These are phyloP conservation scores for Syncephalastrum monosporum DNA, from an alignment of 371 early-diverging fungal genomes.

Conservation along the genomic window DNA sequence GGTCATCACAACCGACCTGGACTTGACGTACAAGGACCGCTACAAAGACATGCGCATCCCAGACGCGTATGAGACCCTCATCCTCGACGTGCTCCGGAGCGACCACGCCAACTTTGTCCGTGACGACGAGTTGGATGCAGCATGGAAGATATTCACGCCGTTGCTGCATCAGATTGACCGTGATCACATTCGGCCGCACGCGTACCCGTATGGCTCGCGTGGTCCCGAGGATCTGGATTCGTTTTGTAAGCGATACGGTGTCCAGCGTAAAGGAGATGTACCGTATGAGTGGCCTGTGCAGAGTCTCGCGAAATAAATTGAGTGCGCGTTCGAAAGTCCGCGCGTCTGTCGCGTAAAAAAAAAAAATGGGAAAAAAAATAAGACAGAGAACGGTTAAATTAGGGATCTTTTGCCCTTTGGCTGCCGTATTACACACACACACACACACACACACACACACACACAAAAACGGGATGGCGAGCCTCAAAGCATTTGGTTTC, in stretches of 20 bases:
- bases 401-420: too few relatives aligned
- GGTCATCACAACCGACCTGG: constrained; percentile 84
- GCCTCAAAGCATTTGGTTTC: too few relatives aligned
- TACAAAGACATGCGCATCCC: constrained; percentile 88
- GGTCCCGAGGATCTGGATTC: constrained; percentile 80
- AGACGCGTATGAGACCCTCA: constrained; percentile 94
- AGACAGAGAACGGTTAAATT: too few relatives aligned
- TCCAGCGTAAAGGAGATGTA: constrained; percentile 25
- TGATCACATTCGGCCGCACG: constrained; percentile 61
- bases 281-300: constrained; percentile 26
- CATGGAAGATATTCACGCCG: constrained; percentile 98
- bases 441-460: too few relatives aligned
- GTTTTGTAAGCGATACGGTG: constrained; percentile 75
- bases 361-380: too few relatives aligned
- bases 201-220: constrained; percentile 86
- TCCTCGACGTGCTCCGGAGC: constrained; percentile 86
- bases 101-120: constrained; percentile 98
- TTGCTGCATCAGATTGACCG: constrained; percentile 87
- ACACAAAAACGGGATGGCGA: too few relatives aligned
- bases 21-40: constrained; percentile 85
- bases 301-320: constrained; percentile 15
- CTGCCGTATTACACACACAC: too few relatives aligned
- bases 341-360: too few relatives aligned
- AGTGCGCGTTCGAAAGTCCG: too few relatives aligned
- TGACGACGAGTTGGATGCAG: constrained; percentile 92